Base-by-base conservation (phyloP, 495 filamentous ascomycete species). In the Trichocladium antarcticum region DNA sequence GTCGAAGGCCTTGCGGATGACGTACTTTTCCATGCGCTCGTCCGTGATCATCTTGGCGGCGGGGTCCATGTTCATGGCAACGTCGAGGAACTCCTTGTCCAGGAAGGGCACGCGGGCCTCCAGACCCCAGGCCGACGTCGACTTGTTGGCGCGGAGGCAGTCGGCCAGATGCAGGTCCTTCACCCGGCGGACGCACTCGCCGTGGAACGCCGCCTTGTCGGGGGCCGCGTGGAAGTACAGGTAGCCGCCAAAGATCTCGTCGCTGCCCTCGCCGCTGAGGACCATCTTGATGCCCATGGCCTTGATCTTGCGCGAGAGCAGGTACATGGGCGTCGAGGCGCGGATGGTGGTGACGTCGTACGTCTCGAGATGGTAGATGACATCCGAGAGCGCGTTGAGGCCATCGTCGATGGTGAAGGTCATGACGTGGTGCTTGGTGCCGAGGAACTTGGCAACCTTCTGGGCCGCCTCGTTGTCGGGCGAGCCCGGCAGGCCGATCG, bases 251-350 rank as follows among this genome's bases (percentile, higher is more conserved):
- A 95, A 97, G 60, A 96, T 93, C 69, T 98, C 92, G 66, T 98
- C 92, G 61, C 82, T 87, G 50, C 92, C 92, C 72, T 98, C 92
- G 47, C 92, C 92, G 61, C 83, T 89, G 36, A 98, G 76, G 49
- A 98, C 92, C 92, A 98, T 98, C 79, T 98, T 98, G 47, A 98
- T 87, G 52, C 92, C 93, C 77, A 95, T 83, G 15, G 88, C 92
- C 75, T 98, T 98, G 74, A 98, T 97, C 73, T 97, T 98, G 59
- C 92, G 84, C 54, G 85, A 87, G 12, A 98, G 80, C 43, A 98
- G 76, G 72, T 94, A 98, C 92, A 98, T 98, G 47, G 92, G 92
- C 6, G 92, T 98, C 16, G 93, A 97, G 35, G 92, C 92, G 67
- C 92, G 87, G 65, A 98, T 95, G 14, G 92, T 98, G 47, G 92